Conservation (phyloP, 148 eudicot species). For the Heliamphora exappendiculata region DNA sequence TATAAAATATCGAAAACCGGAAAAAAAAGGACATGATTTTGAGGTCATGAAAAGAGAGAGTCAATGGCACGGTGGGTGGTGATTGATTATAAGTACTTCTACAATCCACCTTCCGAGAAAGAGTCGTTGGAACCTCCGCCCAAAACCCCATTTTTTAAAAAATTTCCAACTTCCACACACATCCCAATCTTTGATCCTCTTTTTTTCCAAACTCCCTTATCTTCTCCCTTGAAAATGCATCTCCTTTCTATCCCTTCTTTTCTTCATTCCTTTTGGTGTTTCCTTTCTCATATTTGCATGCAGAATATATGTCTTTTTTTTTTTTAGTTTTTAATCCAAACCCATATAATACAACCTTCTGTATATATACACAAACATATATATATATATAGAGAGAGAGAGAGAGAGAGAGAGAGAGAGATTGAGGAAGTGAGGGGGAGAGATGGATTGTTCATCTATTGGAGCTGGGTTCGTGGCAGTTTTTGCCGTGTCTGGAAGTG, state of each 20-base stretch:
- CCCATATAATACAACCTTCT: too few species aligned
- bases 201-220: not conserved
- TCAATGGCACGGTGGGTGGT: not conserved
- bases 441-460: slow-evolving; percentile 54
- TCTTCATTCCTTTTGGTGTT: not conserved
- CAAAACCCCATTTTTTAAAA: not conserved
- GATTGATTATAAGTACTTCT: not conserved
- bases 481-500: slow-evolving; percentile 74
- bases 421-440: not conserved
- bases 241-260: not conserved
- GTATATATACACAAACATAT: not conserved
- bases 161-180: not conserved
- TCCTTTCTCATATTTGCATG: not conserved
- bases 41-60: not conserved
- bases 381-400: not conserved
- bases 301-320: slow-evolving; percentile 8
- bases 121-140: not conserved
- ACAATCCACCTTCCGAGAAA: not conserved
- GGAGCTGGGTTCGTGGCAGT: slow-evolving; percentile 61
- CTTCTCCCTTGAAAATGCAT: not conserved
- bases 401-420: slow-evolving; percentile 1
- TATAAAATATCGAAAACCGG: not conserved
- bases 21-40: not conserved
- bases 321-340: not conserved
- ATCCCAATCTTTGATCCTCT: not conserved